Conservation (phyloP, 176 grass and related monocot genomes). For the Saccharum officinarum region DNA sequence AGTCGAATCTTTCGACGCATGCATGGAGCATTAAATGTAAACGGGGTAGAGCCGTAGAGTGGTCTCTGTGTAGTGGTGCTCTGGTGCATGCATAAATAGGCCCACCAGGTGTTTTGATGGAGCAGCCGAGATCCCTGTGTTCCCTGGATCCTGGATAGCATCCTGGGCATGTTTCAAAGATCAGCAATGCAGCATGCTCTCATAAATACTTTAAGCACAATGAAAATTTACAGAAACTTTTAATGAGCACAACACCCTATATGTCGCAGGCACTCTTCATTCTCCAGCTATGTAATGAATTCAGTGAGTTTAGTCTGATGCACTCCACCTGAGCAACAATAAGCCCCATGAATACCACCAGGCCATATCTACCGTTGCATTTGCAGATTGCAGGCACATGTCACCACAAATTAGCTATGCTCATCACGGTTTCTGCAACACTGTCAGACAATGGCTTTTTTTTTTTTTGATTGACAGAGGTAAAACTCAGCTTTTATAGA, state of each 20-base stretch:
- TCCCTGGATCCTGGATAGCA: conserved; percentile 35
- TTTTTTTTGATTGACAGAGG: neutral
- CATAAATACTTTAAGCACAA: conserved; percentile 40
- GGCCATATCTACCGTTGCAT: neutral
- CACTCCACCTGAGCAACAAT: neutral
- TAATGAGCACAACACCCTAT: too few relatives aligned
- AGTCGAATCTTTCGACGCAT: too few relatives aligned
- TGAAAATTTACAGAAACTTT: too few relatives aligned
- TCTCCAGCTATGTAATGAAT: neutral
- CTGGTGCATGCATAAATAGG: conserved; percentile 44
- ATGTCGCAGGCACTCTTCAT: neutral
- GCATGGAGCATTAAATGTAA: too few relatives aligned
- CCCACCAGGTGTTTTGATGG: conserved; percentile 46
- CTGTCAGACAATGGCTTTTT: neutral
- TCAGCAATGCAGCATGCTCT: conserved; percentile 15
- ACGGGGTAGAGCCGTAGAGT: conserved; percentile 34
- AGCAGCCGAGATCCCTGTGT: conserved; percentile 29
- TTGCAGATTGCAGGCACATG: neutral
- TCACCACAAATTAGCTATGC: neutral
- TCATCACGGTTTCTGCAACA: neutral
- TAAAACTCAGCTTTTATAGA: neutral
- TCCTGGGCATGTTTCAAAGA: neutral
- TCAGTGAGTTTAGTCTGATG: neutral
- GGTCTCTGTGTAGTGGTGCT: conserved; percentile 24
- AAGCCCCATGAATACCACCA: neutral